These are phyloP conservation scores for Calonectria fujianensis DNA, from an alignment of 2,329 filamentous ascomycete species.

Conservation along the genomic window DNA sequence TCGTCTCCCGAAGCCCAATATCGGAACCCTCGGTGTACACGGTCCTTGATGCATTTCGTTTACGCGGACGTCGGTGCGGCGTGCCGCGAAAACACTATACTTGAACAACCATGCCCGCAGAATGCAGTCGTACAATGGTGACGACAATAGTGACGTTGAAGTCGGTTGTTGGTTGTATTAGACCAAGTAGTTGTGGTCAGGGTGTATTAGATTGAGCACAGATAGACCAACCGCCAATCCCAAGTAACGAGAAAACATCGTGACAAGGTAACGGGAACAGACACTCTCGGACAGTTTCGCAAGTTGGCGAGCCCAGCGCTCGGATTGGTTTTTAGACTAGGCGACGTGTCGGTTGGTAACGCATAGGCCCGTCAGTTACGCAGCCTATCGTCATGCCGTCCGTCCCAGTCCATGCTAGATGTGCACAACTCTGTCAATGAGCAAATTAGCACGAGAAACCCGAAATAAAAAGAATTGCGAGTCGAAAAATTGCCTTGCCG, in stretches of 20 bases:
- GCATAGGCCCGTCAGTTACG: neutral
- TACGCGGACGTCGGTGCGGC: neutral
- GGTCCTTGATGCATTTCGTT: neutral
- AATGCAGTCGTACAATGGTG: neutral
- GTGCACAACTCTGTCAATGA: neutral
- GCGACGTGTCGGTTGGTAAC: neutral
- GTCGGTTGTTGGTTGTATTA: neutral
- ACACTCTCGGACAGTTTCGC: slow-evolving; percentile 15
- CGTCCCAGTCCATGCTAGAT: neutral
- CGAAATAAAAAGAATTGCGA: neutral
- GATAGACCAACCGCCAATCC: neutral
- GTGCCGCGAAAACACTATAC: neutral
- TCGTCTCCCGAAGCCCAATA: neutral
- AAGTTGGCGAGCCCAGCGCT: neutral
- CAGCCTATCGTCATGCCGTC: neutral
- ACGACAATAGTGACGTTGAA: neutral
- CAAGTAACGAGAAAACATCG: neutral
- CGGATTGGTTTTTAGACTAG: neutral
- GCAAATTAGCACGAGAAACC: neutral
- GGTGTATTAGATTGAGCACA: slow-evolving; percentile 15
- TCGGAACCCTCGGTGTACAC: neutral
- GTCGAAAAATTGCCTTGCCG: neutral
- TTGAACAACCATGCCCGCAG: neutral
- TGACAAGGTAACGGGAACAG: slow-evolving; percentile 1
- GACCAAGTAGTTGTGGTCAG: neutral